Evolutionary conservation across 2,329 filamentous ascomycete species (phyloP).

Genomic region (Aquanectria penicillioides): DNA sequence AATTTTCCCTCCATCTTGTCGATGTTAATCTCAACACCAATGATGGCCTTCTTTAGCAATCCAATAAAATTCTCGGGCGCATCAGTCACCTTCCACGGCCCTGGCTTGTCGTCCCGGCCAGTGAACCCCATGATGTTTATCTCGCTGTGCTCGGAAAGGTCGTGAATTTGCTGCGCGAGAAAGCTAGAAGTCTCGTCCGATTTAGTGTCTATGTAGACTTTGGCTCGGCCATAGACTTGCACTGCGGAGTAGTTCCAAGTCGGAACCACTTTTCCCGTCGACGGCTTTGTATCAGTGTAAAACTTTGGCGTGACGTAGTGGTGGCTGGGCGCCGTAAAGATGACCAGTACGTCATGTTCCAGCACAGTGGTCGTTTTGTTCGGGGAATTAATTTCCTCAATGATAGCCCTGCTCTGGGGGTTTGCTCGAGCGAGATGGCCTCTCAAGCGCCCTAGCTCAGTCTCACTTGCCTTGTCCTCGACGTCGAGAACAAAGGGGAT

Average conservation of each 20-base stretch:
- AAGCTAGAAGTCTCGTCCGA: slow-evolving; percentile 55
- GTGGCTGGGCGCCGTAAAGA: slow-evolving; percentile 68
- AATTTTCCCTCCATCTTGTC: slow-evolving; percentile 67
- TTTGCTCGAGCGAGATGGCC: slow-evolving; percentile 72
- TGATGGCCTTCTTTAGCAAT: slow-evolving; percentile 66
- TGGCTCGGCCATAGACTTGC: slow-evolving; percentile 69
- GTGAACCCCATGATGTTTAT: slow-evolving; percentile 66
- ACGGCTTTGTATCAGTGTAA: slow-evolving; percentile 72
- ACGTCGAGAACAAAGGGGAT: slow-evolving; percentile 69
- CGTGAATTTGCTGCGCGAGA: slow-evolving; percentile 61
- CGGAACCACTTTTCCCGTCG: slow-evolving; percentile 72
- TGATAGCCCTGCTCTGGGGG: slow-evolving; percentile 70
- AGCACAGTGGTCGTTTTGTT: slow-evolving; percentile 40
- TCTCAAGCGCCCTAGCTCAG: slow-evolving; percentile 58
- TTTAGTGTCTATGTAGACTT: slow-evolving; percentile 61
- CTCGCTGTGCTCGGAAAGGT: slow-evolving; percentile 63
- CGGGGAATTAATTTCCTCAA: slow-evolving; percentile 51
- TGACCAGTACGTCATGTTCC: slow-evolving; percentile 67
- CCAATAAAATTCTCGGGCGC: slow-evolving; percentile 66
- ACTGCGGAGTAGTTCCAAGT: slow-evolving; percentile 77
- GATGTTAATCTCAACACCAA: slow-evolving; percentile 69
- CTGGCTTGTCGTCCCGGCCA: slow-evolving; percentile 44
- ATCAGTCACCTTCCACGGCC: slow-evolving; percentile 65
- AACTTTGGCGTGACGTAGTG: slow-evolving; percentile 77
- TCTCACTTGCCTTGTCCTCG: slow-evolving; percentile 50